Conservation (phyloP, 495 filamentous ascomycete species). For the Hypoxylon trugodes region DNA sequence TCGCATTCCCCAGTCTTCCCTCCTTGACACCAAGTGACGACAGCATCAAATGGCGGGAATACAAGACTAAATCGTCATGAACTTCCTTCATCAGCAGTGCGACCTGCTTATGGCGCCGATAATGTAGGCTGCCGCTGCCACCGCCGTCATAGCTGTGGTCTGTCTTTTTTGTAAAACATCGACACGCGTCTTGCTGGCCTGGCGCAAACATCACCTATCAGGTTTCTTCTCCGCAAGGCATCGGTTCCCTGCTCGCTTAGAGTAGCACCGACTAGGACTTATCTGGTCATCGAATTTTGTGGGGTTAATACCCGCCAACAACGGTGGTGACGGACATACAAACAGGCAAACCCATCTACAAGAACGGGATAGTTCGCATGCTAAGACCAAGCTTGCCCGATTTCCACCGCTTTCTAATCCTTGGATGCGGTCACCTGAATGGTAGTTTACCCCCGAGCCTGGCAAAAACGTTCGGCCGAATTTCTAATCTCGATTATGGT, state of each 20-base stretch:
- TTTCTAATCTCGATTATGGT: conserved; percentile 9
- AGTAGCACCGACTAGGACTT: conserved; percentile 14
- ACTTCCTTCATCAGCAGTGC: conserved; percentile 6
- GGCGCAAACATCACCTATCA: conserved; percentile 33
- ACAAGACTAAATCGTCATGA: neutral
- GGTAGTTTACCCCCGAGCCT: conserved; percentile 13
- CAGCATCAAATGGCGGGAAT: neutral
- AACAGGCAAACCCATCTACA: conserved; percentile 11
- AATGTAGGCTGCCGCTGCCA: conserved; percentile 11
- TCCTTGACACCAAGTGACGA: conserved; percentile 5
- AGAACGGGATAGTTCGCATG: conserved; percentile 27
- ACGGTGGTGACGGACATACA: conserved; percentile 27
- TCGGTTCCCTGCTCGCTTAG: conserved; percentile 29
- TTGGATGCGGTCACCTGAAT: conserved; percentile 8
- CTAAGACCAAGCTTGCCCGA: conserved; percentile 7
- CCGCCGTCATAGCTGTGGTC: neutral
- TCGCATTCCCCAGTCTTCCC: conserved; percentile 1
- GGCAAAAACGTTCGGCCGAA: conserved; percentile 33
- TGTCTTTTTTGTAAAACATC: conserved; percentile 32
- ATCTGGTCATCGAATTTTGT: conserved; percentile 32
- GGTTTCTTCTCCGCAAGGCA: conserved; percentile 34
- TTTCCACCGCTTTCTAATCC: conserved; percentile 21
- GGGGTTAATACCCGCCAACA: conserved; percentile 37
- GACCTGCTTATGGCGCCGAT: conserved; percentile 8
- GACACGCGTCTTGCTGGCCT: conserved; percentile 27